These are phyloP conservation scores for Neophaeococcomyces mojaviensis DNA, from an alignment of 2,329 filamentous ascomycete species.

Conservation along the genomic window DNA sequence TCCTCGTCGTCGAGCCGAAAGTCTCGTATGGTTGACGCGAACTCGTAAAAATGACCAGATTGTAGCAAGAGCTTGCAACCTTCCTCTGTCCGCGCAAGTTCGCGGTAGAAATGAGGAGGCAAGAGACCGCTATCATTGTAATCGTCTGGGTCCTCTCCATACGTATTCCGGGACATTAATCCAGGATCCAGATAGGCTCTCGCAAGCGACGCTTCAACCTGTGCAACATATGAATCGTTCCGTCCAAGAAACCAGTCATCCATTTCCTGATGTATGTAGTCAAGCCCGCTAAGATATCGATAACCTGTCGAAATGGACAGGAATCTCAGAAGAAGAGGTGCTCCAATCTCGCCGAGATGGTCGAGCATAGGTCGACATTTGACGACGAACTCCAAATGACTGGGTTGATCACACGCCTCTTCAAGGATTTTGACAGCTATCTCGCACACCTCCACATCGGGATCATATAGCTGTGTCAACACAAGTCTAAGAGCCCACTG, in stretches of 20 bases:
- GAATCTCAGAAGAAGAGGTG: conserved; percentile 84
- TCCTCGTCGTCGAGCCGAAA: conserved; percentile 81
- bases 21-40: conserved; percentile 79
- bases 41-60: conserved; percentile 95
- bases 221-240: conserved; percentile 89
- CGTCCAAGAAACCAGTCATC: conserved; percentile 98
- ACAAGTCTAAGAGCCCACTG: conserved; percentile 95
- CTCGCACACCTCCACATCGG: conserved; percentile 92
- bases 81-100: conserved; percentile 85
- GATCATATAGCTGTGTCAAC: conserved; percentile 98
- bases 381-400: conserved; percentile 89
- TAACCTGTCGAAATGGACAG: conserved; percentile 94
- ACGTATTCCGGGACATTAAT: conserved; percentile 34
- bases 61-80: conserved; percentile 83
- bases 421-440: conserved; percentile 95
- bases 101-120: conserved; percentile 96
- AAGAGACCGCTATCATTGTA: conserved; percentile 54
- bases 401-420: conserved; percentile 89
- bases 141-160: conserved; percentile 50
- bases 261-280: conserved; percentile 99
- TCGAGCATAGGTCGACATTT: conserved; percentile 91
- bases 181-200: conserved; percentile 61
- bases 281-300: conserved; percentile 89
- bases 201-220: conserved; percentile 92
- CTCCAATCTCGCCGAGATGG: conserved; percentile 92